phyloP scores from a whole-genome alignment of 2,329 filamentous ascomycete species.

The Alternaria longipes region DNA sequence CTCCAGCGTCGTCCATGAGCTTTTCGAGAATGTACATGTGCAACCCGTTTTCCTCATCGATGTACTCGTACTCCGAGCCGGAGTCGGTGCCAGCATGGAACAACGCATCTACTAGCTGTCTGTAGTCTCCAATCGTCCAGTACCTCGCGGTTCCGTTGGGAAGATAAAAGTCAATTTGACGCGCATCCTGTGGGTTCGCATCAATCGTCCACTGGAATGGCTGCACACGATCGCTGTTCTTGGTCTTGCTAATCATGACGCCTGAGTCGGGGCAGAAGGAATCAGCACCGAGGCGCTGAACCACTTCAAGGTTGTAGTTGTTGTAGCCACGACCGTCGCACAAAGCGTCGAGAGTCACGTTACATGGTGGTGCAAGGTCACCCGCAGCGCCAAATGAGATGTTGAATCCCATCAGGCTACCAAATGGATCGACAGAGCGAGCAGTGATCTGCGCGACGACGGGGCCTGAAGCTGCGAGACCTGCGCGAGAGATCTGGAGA shows the following conservation, averaged over 20 bases:
- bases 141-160: constrained; percentile 60
- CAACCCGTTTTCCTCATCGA: constrained; percentile 59
- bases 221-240: constrained; percentile 51
- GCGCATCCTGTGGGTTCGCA: constrained; percentile 63
- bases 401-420: constrained; percentile 59
- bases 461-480: constrained; percentile 55
- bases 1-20: constrained; percentile 53
- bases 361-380: constrained; percentile 59
- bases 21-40: constrained; percentile 62
- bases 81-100: constrained; percentile 65
- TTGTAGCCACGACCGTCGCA: constrained; percentile 63
- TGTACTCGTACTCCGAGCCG: constrained; percentile 60
- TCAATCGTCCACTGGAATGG: constrained; percentile 66
- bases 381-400: constrained; percentile 53
- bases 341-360: constrained; percentile 54
- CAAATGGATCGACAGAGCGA: constrained; percentile 55
- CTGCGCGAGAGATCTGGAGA: constrained; percentile 57
- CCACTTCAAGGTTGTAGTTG: constrained; percentile 63
- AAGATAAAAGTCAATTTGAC: constrained; percentile 60
- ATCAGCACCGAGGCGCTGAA: constrained; percentile 65
- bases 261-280: constrained; percentile 62
- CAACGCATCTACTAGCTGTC: constrained; percentile 63
- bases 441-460: constrained; percentile 60
- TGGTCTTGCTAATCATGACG: constrained; percentile 65
- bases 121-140: constrained; percentile 63